Evolutionary conservation across 2,329 filamentous ascomycete genomes (phyloP).

Genomic region (Venturia effusa): DNA sequence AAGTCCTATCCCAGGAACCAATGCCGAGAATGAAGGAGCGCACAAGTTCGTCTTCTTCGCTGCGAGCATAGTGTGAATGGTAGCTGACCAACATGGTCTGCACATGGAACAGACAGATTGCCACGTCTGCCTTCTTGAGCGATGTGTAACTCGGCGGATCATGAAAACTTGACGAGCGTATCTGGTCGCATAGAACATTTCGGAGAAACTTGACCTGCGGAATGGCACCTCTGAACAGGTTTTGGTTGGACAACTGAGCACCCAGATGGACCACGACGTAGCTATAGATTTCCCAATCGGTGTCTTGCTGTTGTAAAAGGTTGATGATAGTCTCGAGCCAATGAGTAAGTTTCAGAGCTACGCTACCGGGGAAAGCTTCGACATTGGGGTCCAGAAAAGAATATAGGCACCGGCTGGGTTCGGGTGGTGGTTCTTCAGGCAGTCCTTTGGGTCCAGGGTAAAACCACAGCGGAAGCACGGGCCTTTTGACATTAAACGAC

Average conservation of each 20-base stretch:
- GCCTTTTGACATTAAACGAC: conserved; percentile 6
- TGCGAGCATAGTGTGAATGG: conserved; percentile 70
- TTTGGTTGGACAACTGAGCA: conserved; percentile 80
- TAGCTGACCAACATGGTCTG: conserved; percentile 86
- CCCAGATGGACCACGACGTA: conserved; percentile 79
- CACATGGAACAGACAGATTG: conserved; percentile 76
- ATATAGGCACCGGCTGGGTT: conserved; percentile 40
- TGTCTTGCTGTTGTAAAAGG: conserved; percentile 57
- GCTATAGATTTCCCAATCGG: conserved; percentile 87
- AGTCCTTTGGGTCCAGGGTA: conserved; percentile 43
- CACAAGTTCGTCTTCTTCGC: conserved; percentile 82
- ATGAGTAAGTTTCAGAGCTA: conserved; percentile 37
- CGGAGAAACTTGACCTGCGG: conserved; percentile 67
- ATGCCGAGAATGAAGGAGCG: conserved; percentile 79
- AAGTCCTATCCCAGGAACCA: conserved; percentile 71
- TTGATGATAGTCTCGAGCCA: conserved; percentile 71
- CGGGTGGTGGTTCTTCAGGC: conserved; percentile 40
- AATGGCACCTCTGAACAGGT: conserved; percentile 65
- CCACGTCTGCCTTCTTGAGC: conserved; percentile 77
- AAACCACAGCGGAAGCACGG: conserved; percentile 39
- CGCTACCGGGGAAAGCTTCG: conserved; percentile 24
- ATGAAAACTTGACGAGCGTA: conserved; percentile 64
- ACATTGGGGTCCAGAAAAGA: conserved; percentile 32
- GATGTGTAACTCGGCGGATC: conserved; percentile 73
- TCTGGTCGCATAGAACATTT: conserved; percentile 68